Percentiles rank a stretch among this genome's conserved stretches.
Conservation (phyloP, 1,284 basidiomycete species). For the Xerocomus cyaneibrunnescens region DNA sequence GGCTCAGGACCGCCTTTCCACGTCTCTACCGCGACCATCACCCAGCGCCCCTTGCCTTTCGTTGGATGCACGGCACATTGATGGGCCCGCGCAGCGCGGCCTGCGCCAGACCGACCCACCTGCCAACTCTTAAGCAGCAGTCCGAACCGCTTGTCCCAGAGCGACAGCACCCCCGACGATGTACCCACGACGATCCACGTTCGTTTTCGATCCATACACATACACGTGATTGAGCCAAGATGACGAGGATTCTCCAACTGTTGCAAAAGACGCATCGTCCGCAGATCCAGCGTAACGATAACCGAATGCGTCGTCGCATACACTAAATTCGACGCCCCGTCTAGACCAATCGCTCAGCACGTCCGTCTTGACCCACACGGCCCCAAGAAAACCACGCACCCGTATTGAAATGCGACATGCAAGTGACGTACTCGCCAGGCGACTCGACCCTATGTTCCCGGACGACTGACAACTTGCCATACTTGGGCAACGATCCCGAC, state of each 20-base stretch:
- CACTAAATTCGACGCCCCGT: slow-evolving; percentile 72
- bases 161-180: slow-evolving; percentile 74
- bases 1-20: slow-evolving; percentile 43
- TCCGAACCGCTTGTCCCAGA: slow-evolving; percentile 96
- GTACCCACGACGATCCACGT: slow-evolving; percentile 91
- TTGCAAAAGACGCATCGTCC: slow-evolving; percentile 78
- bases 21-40: slow-evolving; percentile 78
- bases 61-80: slow-evolving; percentile 81
- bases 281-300: slow-evolving; percentile 81
- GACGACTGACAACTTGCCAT: slow-evolving; percentile 73
- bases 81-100: slow-evolving; percentile 57
- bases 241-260: slow-evolving; percentile 84
- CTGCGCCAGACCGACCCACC: slow-evolving; percentile 56
- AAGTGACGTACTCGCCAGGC: slow-evolving; percentile 74
- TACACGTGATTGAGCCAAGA: slow-evolving; percentile 80
- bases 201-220: slow-evolving; percentile 80
- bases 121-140: slow-evolving; percentile 88
- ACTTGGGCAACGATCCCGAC: slow-evolving; percentile 68
- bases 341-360: slow-evolving; percentile 36
- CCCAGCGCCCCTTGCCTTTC: slow-evolving; percentile 85
- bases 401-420: slow-evolving; percentile 73
- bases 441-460: slow-evolving; percentile 70
- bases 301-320: slow-evolving; percentile 82
- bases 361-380: neutral
- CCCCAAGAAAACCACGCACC: slow-evolving; percentile 44